Conservation (phyloP, 2,329 filamentous ascomycete species). For the Phoma sp. region DNA sequence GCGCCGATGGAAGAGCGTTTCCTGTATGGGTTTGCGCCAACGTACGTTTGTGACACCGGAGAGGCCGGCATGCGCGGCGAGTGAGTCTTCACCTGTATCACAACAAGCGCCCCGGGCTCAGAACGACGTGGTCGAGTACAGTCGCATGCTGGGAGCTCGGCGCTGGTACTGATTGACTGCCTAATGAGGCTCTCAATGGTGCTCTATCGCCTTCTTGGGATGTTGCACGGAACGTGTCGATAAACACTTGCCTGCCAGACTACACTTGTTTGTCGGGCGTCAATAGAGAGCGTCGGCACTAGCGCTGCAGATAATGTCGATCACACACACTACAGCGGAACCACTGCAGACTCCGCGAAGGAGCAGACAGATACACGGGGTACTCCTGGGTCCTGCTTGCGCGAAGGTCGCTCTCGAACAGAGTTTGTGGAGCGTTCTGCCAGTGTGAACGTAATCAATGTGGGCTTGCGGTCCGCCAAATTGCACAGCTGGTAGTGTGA, state of each 20-base stretch:
- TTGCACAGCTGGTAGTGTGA: conserved; percentile 3
- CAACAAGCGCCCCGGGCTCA: neutral
- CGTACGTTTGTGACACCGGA: conserved; percentile 18
- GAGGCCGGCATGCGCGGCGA: neutral
- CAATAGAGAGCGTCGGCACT: conserved; percentile 2
- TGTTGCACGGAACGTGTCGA: conserved; percentile 17
- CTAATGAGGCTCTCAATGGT: conserved; percentile 4
- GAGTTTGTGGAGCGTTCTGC: neutral
- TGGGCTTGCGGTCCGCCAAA: neutral
- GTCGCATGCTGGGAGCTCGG: conserved; percentile 2
- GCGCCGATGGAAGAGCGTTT: conserved; percentile 3
- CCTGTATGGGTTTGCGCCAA: neutral
- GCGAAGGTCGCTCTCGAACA: neutral
- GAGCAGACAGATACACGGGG: conserved; percentile 1
- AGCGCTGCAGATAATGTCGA: conserved; percentile 14
- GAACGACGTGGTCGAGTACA: neutral
- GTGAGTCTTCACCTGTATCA: conserved; percentile 2
- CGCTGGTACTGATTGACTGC: conserved; percentile 1
- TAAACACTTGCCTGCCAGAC: neutral
- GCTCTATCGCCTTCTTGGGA: neutral
- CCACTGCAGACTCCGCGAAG: conserved; percentile 1
- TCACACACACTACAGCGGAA: conserved; percentile 8
- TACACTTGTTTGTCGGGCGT: neutral
- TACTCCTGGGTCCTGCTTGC: neutral
- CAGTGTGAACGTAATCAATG: neutral